Percentiles rank a stretch among this genome's conserved stretches.
These are phyloP conservation scores for Alternaria novae-zelandiae DNA, from an alignment of 2,329 filamentous ascomycete species.

Conservation along the genomic window DNA sequence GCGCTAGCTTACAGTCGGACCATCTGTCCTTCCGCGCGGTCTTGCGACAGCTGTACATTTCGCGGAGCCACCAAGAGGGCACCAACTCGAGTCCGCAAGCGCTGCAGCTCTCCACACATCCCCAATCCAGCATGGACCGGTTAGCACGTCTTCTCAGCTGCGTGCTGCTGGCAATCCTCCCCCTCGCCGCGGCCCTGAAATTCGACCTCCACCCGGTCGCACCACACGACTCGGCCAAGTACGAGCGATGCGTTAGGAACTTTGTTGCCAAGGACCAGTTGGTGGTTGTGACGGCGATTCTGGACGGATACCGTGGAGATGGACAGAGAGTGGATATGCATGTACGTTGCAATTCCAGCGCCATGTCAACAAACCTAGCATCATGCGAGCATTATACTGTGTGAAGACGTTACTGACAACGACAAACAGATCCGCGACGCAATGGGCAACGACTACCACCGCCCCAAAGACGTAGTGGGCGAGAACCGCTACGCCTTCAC, in stretches of 20 bases:
- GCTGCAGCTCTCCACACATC: conserved; percentile 17
- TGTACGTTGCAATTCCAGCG: conserved; percentile 61
- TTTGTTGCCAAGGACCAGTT: conserved; percentile 91
- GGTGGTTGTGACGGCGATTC: conserved; percentile 90
- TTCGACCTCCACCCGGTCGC: conserved; percentile 83
- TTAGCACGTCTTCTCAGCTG: conserved; percentile 41
- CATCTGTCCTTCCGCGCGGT: conserved; percentile 42
- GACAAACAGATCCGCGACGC: conserved; percentile 82
- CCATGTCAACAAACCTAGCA: neutral
- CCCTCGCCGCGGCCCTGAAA: conserved; percentile 73
- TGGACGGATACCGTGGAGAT: conserved; percentile 86
- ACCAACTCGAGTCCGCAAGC: conserved; percentile 17
- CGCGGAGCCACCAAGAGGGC: conserved; percentile 25
- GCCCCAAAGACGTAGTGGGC: conserved; percentile 87
- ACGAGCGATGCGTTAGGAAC: conserved; percentile 93
- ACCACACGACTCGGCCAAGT: conserved; percentile 66
- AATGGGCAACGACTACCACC: conserved; percentile 93
- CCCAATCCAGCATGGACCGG: conserved; percentile 41
- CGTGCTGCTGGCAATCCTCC: conserved; percentile 49
- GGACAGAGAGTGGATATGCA: conserved; percentile 94
- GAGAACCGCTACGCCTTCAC: conserved; percentile 95
- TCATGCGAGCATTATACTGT: neutral
- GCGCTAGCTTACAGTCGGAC: conserved; percentile 29
- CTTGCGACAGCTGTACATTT: conserved; percentile 30
- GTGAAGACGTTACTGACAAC: neutral